phyloP scores from a whole-genome alignment of 2,329 filamentous ascomycete genomes.

The Davidsoniella eucalypti region DNA sequence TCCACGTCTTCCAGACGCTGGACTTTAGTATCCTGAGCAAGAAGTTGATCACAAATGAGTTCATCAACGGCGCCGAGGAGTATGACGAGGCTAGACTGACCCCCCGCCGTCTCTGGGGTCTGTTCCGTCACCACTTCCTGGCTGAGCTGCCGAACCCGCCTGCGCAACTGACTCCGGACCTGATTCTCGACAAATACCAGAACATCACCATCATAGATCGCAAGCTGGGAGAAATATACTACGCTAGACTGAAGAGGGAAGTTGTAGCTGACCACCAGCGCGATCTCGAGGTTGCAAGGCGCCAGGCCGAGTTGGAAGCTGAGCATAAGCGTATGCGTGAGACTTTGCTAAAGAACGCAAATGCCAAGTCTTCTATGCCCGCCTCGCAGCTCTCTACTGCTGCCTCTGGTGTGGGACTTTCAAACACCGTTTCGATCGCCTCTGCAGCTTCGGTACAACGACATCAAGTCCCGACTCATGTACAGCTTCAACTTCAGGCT shows the following conservation, averaged over 20 bases:
- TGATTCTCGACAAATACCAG: conserved; percentile 8
- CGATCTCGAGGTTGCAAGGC: conserved; percentile 5
- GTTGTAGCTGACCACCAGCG: conserved; percentile 9
- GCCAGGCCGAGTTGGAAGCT: conserved; percentile 5
- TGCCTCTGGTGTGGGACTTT: conserved; percentile 6
- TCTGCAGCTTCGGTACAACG: background rate
- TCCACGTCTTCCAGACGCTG: conserved; percentile 49
- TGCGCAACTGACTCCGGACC: conserved; percentile 6
- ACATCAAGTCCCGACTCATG: conserved; percentile 1
- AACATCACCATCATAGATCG: conserved; percentile 10
- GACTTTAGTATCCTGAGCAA: conserved; percentile 60
- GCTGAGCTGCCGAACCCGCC: conserved; percentile 39
- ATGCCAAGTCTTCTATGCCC: background rate
- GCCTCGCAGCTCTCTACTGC: conserved; percentile 5
- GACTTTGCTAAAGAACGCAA: conserved; percentile 4
- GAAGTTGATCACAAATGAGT: conserved; percentile 53
- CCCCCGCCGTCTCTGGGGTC: conserved; percentile 59
- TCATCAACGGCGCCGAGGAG: conserved; percentile 51
- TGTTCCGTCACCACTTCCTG: conserved; percentile 60
- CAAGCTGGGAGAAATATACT: conserved; percentile 10
- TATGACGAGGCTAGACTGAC: conserved; percentile 62
- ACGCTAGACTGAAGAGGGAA: conserved; percentile 11
- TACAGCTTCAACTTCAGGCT: background rate
- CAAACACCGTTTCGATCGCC: conserved; percentile 7
- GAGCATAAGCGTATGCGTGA: conserved; percentile 10